Percentiles rank a stretch among this genome's conserved stretches.
These are phyloP conservation scores for Fusarium sp. DNA, from an alignment of 2,329 filamentous ascomycete genomes.

Conservation along the genomic window DNA sequence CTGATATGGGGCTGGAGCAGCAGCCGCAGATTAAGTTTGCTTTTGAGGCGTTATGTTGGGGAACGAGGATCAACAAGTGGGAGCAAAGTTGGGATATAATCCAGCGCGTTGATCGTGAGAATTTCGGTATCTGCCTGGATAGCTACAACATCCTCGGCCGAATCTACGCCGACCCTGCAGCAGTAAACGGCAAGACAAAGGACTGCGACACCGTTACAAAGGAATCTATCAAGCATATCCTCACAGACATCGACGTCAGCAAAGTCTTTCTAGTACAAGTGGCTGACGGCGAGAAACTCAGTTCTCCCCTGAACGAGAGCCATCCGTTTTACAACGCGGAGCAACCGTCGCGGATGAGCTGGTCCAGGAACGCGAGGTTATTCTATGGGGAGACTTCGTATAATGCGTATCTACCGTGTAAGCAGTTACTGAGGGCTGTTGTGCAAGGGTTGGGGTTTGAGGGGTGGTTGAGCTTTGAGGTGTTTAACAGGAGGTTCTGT, in stretches of 20 bases:
- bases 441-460: slow-evolving; percentile 70
- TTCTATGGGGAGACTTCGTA: slow-evolving; percentile 62
- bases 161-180: slow-evolving; percentile 74
- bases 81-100: slow-evolving; percentile 76
- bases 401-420: slow-evolving; percentile 73
- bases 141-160: slow-evolving; percentile 79
- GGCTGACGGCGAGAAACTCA: slow-evolving; percentile 74
- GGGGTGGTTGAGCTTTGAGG: slow-evolving; percentile 76
- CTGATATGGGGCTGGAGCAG: slow-evolving; percentile 70
- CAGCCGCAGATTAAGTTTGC: slow-evolving; percentile 69
- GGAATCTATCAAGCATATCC: slow-evolving; percentile 62
- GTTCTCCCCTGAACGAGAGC: slow-evolving; percentile 63
- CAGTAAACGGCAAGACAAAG: slow-evolving; percentile 57
- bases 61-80: slow-evolving; percentile 75
- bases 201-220: slow-evolving; percentile 64
- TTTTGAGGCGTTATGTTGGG: slow-evolving; percentile 79
- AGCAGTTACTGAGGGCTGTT: slow-evolving; percentile 67
- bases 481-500: slow-evolving; percentile 60
- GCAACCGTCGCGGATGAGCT: slow-evolving; percentile 70
- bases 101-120: slow-evolving; percentile 67
- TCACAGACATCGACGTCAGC: slow-evolving; percentile 62
- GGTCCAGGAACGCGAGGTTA: slow-evolving; percentile 76
- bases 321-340: slow-evolving; percentile 47
- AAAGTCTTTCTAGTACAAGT: slow-evolving; percentile 82
- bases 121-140: slow-evolving; percentile 81